Conservation (phyloP, 1,284 basidiomycete species). For the Omphalotus olearius region DNA sequence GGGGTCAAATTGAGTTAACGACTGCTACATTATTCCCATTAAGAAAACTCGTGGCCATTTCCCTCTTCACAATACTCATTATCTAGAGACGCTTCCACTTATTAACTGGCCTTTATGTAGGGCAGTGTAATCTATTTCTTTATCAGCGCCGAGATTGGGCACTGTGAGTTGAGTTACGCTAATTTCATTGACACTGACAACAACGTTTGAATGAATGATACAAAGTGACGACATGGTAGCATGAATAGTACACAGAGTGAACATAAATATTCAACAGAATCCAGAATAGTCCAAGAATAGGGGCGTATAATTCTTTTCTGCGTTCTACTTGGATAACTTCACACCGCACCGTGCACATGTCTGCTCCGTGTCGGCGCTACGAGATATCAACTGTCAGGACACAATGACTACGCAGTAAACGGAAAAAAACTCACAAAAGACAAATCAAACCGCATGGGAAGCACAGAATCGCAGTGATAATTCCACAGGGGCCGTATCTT, state of each 20-base stretch:
- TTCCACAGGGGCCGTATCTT: slow-evolving; percentile 31
- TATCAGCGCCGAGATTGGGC: too few species aligned
- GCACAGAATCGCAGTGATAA: slow-evolving; percentile 34
- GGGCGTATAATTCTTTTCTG: not conserved
- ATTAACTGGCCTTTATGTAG: too few species aligned
- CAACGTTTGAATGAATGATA: not conserved
- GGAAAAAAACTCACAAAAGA: slow-evolving; percentile 27
- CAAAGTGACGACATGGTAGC: not conserved
- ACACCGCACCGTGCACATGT: slow-evolving; percentile 32
- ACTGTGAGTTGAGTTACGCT: too few species aligned
- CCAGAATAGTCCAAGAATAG: too few species aligned
- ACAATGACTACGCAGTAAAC: not conserved
- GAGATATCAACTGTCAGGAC: not conserved
- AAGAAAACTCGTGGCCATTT: too few species aligned
- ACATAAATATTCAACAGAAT: too few species aligned
- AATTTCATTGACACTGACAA: too few species aligned
- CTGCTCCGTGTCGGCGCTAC: slow-evolving; percentile 32
- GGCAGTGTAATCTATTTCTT: too few species aligned
- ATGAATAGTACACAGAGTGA: too few species aligned
- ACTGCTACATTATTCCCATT: too few species aligned
- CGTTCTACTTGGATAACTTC: not conserved
- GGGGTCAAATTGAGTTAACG: not conserved
- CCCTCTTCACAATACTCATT: too few species aligned
- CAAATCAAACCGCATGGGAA: slow-evolving; percentile 37
- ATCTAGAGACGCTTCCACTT: too few species aligned